These are phyloP conservation scores for Fusarium agapanthi DNA, from an alignment of 2,329 filamentous ascomycete species.

Conservation along the genomic window DNA sequence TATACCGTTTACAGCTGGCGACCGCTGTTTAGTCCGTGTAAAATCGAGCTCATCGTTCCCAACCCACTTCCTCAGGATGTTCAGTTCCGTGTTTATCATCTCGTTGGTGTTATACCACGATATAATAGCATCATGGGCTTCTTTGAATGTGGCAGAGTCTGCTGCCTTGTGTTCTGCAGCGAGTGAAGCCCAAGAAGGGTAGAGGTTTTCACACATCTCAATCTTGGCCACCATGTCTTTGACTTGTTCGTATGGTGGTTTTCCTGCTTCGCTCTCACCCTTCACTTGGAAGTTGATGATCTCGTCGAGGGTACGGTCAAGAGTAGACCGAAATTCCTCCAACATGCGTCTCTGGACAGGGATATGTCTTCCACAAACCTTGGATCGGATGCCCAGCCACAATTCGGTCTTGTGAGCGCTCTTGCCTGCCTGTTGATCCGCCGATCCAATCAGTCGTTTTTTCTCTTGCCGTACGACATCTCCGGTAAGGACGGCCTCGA, in stretches of 20 bases:
- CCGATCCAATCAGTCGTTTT: slow-evolving; percentile 86
- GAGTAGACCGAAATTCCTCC: slow-evolving; percentile 79
- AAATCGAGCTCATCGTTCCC: slow-evolving; percentile 97
- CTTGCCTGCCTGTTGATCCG: slow-evolving; percentile 65
- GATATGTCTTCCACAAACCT: slow-evolving; percentile 82
- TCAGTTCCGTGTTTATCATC: slow-evolving; percentile 93
- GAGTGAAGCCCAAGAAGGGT: slow-evolving; percentile 81
- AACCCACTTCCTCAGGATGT: slow-evolving; percentile 93
- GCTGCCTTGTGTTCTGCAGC: slow-evolving; percentile 79
- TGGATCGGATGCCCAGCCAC: slow-evolving; percentile 89
- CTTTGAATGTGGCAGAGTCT: slow-evolving; percentile 77
- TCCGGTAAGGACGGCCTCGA: slow-evolving; percentile 92
- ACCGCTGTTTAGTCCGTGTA: slow-evolving; percentile 74
- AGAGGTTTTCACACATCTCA: slow-evolving; percentile 85
- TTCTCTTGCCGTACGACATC: slow-evolving; percentile 99
- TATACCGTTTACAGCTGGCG: slow-evolving; percentile 72
- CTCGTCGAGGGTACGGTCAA: slow-evolving; percentile 82
- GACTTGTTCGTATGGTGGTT: slow-evolving; percentile 87
- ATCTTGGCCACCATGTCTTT: slow-evolving; percentile 90
- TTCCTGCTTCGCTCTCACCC: slow-evolving; percentile 89
- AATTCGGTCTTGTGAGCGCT: slow-evolving; percentile 80
- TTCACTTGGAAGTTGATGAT: slow-evolving; percentile 95
- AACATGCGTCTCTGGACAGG: slow-evolving; percentile 87
- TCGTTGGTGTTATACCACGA: slow-evolving; percentile 98
- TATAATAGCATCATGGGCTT: slow-evolving; percentile 88